Conservation (phyloP, 2,329 filamentous ascomycete species). For the Ophioceras dolichostomum region DNA sequence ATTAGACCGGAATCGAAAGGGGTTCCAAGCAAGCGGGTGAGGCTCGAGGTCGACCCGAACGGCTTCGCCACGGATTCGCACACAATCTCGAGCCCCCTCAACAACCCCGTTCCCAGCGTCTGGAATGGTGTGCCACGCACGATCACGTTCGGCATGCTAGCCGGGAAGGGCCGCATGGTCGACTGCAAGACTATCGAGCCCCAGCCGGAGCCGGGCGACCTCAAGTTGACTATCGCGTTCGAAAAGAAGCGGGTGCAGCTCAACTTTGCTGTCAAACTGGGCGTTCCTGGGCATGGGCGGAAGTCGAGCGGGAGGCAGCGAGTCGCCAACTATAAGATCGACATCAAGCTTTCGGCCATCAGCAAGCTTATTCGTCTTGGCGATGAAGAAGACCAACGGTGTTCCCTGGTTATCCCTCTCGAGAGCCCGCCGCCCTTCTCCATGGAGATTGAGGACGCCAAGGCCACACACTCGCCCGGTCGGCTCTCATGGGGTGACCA, state of each 20-base stretch:
- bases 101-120: slow-evolving; percentile 11
- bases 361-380: slow-evolving; percentile 27
- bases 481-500: slow-evolving; percentile 23
- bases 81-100: slow-evolving; percentile 6
- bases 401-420: slow-evolving; percentile 33
- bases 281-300: too few relatives aligned
- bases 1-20: too few relatives aligned
- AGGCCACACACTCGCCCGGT: slow-evolving; percentile 19
- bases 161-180: slow-evolving; percentile 42
- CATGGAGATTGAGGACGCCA: slow-evolving; percentile 20
- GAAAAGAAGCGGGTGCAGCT: slow-evolving; percentile 14
- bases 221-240: slow-evolving; percentile 27
- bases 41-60: slow-evolving; percentile 3
- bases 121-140: slow-evolving; percentile 29
- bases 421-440: slow-evolving; percentile 35
- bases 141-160: slow-evolving; percentile 51
- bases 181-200: slow-evolving; percentile 34
- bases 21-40: too few relatives aligned
- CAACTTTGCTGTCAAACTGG: slow-evolving; percentile 16
- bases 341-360: slow-evolving; percentile 33
- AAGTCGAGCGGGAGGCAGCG: too few relatives aligned
- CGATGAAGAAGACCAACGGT: slow-evolving; percentile 15
- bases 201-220: slow-evolving; percentile 5
- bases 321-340: slow-evolving; percentile 23
- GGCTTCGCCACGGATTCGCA: slow-evolving; percentile 3